Conservation (phyloP, 208 protist species). For the Leishmania amazonensis region DNA sequence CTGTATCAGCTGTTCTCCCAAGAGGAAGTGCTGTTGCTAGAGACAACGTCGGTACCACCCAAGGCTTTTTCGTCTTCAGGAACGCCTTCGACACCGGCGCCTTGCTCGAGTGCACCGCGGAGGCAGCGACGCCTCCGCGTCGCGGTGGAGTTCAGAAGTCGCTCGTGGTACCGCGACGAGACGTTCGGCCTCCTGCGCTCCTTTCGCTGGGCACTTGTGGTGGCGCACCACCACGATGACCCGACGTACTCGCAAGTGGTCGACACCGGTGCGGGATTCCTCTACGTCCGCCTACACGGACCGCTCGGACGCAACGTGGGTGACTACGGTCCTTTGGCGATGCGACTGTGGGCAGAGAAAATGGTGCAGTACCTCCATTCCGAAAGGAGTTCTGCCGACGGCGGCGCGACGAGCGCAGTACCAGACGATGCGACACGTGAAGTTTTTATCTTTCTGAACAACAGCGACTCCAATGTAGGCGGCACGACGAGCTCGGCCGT, state of each 20-base stretch:
- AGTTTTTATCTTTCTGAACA: slow-evolving; percentile 84
- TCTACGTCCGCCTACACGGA: slow-evolving; percentile 79
- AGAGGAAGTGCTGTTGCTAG: slow-evolving; percentile 17
- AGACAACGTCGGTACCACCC: slow-evolving; percentile 4
- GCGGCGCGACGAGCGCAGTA: neutral
- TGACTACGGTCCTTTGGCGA: slow-evolving; percentile 63
- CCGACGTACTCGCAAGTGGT: slow-evolving; percentile 48
- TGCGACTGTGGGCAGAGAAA: slow-evolving; percentile 70
- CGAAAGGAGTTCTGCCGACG: neutral
- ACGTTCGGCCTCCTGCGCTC: slow-evolving; percentile 50
- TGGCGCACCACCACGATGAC: slow-evolving; percentile 64
- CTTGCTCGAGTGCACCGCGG: neutral
- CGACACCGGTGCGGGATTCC: slow-evolving; percentile 61
- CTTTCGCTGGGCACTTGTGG: slow-evolving; percentile 67
- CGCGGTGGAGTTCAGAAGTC: slow-evolving; percentile 76
- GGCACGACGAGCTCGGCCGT: slow-evolving; percentile 73
- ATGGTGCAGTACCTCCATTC: slow-evolving; percentile 43
- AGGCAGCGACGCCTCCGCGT: slow-evolving; percentile 42
- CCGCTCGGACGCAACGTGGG: slow-evolving; percentile 49
- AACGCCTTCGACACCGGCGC: neutral
- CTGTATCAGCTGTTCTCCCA: slow-evolving; percentile 44
- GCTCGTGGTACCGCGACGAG: slow-evolving; percentile 61
- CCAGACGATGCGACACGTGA: slow-evolving; percentile 23
- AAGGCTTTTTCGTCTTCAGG: neutral
- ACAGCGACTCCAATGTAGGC: slow-evolving; percentile 75